A percentile compares a stretch with the other conserved stretches of the same genome.
Conservation (phyloP, 495 filamentous ascomycete species). For the Trichoderma gamsii region DNA sequence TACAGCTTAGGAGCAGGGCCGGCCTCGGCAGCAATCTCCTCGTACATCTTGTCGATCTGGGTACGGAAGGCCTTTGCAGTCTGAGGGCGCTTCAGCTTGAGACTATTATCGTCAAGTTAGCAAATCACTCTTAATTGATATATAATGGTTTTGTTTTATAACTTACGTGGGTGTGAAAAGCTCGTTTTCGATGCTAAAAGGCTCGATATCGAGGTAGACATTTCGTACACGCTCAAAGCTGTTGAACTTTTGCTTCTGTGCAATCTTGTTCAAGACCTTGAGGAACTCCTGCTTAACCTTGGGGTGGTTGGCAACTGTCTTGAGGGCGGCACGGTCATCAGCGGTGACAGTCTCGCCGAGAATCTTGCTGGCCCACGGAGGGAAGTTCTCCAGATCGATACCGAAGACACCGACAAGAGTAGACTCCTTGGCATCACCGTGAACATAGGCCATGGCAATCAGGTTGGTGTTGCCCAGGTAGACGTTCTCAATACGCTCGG, state of each 20-base stretch:
- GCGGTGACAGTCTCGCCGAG: constrained; percentile 58
- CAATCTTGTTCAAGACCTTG: constrained; percentile 73
- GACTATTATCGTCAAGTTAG: constrained; percentile 46
- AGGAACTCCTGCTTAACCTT: constrained; percentile 68
- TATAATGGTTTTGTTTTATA: constrained; percentile 11
- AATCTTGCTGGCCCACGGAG: constrained; percentile 68
- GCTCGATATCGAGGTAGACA: constrained; percentile 71
- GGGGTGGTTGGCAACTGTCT: constrained; percentile 56
- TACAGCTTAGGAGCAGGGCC: constrained; percentile 38
- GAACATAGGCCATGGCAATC: constrained; percentile 76
- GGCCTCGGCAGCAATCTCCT: constrained; percentile 46
- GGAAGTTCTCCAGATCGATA: constrained; percentile 74
- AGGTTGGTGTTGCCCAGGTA: constrained; percentile 74
- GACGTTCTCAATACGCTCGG: constrained; percentile 93
- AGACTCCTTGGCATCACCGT: constrained; percentile 81
- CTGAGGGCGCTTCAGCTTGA: constrained; percentile 92
- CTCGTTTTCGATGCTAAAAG: constrained; percentile 92
- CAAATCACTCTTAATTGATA: constrained; percentile 17
- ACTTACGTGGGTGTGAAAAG: constrained; percentile 94
- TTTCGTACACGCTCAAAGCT: constrained; percentile 80
- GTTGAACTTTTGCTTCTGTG: constrained; percentile 79
- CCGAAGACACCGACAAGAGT: constrained; percentile 84
- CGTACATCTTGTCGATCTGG: constrained; percentile 76
- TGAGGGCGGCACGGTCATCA: constrained; percentile 60
- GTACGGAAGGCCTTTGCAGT: constrained; percentile 69